Evolutionary conservation across 768 basidiomycete genomes (phyloP), one percentile per base, ranked within the genome.

Genomic region (Sarcomyxa edulis): DNA sequence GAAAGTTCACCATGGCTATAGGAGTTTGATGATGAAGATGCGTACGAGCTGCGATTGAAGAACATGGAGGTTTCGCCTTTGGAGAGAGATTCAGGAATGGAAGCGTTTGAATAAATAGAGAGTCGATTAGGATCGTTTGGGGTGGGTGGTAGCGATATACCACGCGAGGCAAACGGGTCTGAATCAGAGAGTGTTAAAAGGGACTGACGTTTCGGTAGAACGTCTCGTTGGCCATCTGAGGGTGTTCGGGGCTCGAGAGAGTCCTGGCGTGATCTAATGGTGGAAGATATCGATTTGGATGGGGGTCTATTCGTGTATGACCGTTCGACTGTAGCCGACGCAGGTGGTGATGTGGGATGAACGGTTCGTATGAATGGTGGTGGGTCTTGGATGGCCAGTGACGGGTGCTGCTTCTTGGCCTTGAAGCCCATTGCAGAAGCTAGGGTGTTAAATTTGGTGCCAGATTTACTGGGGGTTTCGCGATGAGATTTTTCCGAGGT

Each of bases 351-450:
- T 46, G 52, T 24, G 38, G 48, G 48, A 20, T 46, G 39, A 29
- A 42, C 36, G 42, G 12, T 35, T 28, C 26, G 35, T 18, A 22
- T 29, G 39, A 31, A 29, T 18, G 58, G 48, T 3, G 69, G 66
- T 25, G 72, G 66, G 34, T 76, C 71, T 42, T 77, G 69, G 39
- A 78, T 73, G 35, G 76, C 60, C 23, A 79, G 56, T 3, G 70
- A 53, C 0, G 74, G 64, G 22, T 65, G 63, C n/a, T n/a, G n/a
- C 48, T 81, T 84, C 61, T 77, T 84, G 15, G 72, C 58, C 55
- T 74, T 82, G 51, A 81, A 62, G 32, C 81, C 79, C 26, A 86
- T 73, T 25, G 74, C 79, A 33, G 73, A 65, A 7, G 74, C 74
- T 35, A 85, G 57, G 6, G 75, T 69, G 42, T 68, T 78, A 52